These are phyloP conservation scores for Microbotryum intermedium DNA, from an alignment of 1,284 basidiomycete genomes.

Conservation along the genomic window DNA sequence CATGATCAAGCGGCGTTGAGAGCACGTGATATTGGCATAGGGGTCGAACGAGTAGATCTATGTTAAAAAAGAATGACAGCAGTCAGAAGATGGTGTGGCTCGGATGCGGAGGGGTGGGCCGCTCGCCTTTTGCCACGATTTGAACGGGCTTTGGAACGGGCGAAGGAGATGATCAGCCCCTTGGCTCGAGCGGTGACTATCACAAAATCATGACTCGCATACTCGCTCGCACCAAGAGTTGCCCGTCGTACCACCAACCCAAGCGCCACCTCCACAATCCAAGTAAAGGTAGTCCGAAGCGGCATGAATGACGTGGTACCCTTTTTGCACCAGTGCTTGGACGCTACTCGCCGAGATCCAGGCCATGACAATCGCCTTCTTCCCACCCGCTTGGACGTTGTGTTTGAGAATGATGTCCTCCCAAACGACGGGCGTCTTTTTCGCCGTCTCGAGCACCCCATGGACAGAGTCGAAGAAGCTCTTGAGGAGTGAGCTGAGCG, in stretches of 20 bases:
- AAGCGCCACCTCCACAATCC: slow-evolving; percentile 59
- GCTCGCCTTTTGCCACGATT: slow-evolving; percentile 59
- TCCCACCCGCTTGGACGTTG: slow-evolving; percentile 49
- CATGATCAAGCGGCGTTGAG: slow-evolving; percentile 48
- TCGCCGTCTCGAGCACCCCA: slow-evolving; percentile 41
- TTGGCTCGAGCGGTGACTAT: too few relatives aligned
- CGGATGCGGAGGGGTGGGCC: slow-evolving; percentile 6
- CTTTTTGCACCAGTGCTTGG: slow-evolving; percentile 51
- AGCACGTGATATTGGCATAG: slow-evolving; percentile 48
- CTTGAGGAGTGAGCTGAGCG: slow-evolving; percentile 56
- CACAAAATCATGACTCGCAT: too few relatives aligned
- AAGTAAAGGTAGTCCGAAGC: slow-evolving; percentile 69
- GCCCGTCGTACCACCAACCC: slow-evolving; percentile 57
- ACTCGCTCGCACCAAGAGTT: slow-evolving; percentile 52
- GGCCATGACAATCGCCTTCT: slow-evolving; percentile 60
- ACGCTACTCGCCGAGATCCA: slow-evolving; percentile 64
- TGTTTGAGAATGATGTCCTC: slow-evolving; percentile 63
- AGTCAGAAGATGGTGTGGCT: too few relatives aligned
- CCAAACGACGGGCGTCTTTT: slow-evolving; percentile 62
- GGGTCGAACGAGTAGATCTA: slow-evolving; percentile 67
- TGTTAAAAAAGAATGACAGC: slow-evolving; percentile 11
- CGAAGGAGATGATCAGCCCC: too few relatives aligned
- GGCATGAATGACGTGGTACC: slow-evolving; percentile 57
- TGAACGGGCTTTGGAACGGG: slow-evolving; percentile 47
- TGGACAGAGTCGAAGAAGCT: slow-evolving; percentile 55